Evolutionary conservation across 768 basidiomycete species (phyloP).

Genomic region (Russula brevipes): DNA sequence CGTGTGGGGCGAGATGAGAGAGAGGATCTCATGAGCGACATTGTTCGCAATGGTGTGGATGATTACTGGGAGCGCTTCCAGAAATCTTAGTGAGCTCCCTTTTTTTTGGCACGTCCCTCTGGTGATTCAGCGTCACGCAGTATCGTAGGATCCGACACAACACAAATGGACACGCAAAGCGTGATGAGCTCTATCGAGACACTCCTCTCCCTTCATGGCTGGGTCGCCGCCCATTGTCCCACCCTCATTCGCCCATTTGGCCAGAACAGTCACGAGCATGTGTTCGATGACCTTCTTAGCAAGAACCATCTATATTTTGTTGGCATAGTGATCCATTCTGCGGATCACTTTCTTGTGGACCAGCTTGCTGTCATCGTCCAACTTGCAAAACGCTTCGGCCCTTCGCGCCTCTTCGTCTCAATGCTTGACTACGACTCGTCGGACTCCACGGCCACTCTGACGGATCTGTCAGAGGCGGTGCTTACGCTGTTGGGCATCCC

Average conservation of each 20-base stretch:
- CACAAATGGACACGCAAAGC: slow-evolving; percentile 85
- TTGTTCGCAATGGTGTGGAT: slow-evolving; percentile 68
- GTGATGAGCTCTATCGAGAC: slow-evolving; percentile 89
- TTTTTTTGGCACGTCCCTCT: not conserved
- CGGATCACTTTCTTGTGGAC: slow-evolving; percentile 98
- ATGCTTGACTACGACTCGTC: slow-evolving; percentile 97
- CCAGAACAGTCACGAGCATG: slow-evolving; percentile 77
- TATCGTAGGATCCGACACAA: slow-evolving; percentile 76
- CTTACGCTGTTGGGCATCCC: slow-evolving; percentile 89
- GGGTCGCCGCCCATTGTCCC: slow-evolving; percentile 95
- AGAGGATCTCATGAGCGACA: slow-evolving; percentile 70
- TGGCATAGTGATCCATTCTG: slow-evolving; percentile 93
- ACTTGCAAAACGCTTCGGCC: slow-evolving; percentile 84
- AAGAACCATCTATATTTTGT: slow-evolving; percentile 88
- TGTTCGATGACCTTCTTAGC: slow-evolving; percentile 83
- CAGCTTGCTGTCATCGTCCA: slow-evolving; percentile 98
- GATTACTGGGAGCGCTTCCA: slow-evolving; percentile 95
- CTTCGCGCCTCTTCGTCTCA: slow-evolving; percentile 88
- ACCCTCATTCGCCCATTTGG: slow-evolving; percentile 93
- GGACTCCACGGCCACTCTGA: slow-evolving; percentile 91
- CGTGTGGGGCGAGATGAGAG: slow-evolving; percentile 84
- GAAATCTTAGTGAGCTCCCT: slow-evolving; percentile 70
- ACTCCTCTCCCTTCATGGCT: slow-evolving; percentile 91
- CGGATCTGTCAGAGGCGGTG: slow-evolving; percentile 93
- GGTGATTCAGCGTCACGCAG: slow-evolving; percentile 34